Evolutionary conservation across 192 early-diverging fungal species (phyloP).

Genomic region (Backusella westeae): DNA sequence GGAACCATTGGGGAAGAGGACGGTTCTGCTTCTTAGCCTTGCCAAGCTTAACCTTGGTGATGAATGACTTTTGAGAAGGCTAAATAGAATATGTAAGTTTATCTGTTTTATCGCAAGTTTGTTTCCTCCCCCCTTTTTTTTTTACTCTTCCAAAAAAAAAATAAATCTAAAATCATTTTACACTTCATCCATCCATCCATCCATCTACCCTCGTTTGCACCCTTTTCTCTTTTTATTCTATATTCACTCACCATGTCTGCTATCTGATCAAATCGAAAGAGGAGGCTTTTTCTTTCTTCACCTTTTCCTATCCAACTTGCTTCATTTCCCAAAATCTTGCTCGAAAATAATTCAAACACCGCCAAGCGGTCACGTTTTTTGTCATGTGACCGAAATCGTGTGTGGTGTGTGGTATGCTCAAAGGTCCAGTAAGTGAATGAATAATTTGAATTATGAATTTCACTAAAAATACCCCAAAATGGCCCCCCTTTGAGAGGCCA

Average conservation of each 20-base stretch:
- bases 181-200: conserved; percentile 32
- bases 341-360: background rate
- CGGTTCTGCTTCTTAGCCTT: conserved; percentile 99
- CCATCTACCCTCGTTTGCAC: background rate
- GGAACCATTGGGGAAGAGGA: conserved; percentile 97
- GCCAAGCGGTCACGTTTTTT: background rate
- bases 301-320: background rate
- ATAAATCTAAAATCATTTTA: conserved; percentile 1
- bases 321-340: background rate
- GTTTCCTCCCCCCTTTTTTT: no score
- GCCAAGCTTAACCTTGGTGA: conserved; percentile 95
- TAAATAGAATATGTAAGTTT: conserved; percentile 13
- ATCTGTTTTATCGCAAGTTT: no score
- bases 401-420: no score
- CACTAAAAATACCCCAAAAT: no score
- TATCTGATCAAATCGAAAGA: conserved; percentile 1
- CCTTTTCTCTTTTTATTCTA: conserved; percentile 5
- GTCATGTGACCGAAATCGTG: no score
- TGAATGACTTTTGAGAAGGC: conserved; percentile 99
- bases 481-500: no score
- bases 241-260: conserved; percentile 5
- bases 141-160: background rate
- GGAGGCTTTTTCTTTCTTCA: conserved; percentile 3
- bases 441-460: no score
- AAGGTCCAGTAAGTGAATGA: no score